A percentile compares a stretch with the other conserved stretches of the same genome.
phyloP scores from a whole-genome alignment of 352 stramenopile genomes.

The Pythium rhizo-oryzae region DNA sequence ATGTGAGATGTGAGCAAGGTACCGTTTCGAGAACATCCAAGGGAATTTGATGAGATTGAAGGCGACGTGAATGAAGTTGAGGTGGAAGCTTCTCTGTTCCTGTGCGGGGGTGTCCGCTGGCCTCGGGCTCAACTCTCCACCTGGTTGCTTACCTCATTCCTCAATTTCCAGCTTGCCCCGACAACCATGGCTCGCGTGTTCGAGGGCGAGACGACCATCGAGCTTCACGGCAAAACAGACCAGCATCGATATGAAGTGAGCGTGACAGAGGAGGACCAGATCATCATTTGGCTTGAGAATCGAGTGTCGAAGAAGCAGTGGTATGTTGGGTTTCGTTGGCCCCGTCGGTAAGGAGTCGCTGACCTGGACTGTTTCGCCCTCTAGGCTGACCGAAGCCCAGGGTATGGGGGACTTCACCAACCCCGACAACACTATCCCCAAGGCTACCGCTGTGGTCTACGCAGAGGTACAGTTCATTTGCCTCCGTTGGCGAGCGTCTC shows the following conservation, averaged over 20 bases:
- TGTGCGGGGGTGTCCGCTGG: no score
- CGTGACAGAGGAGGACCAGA: constrained; percentile 11
- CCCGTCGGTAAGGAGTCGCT: no score
- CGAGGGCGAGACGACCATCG: background rate
- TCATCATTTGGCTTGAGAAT: constrained; percentile 25
- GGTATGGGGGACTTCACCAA: background rate
- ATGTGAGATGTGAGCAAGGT: no score
- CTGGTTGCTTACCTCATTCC: no score
- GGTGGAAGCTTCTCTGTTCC: no score
- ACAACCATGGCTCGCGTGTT: constrained; percentile 8
- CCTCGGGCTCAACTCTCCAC: no score
- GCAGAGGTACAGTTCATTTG: background rate
- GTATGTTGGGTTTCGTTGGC: background rate
- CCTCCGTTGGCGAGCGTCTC: background rate
- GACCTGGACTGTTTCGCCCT: background rate
- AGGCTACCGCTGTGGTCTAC: background rate
- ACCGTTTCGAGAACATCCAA: no score
- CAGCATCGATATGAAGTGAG: constrained; percentile 17
- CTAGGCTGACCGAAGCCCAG: constrained; percentile 5
- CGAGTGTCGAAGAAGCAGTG: constrained; percentile 17
- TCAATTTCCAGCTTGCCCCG: no score
- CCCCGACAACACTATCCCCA: constrained; percentile 2
- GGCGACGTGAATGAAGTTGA: no score
- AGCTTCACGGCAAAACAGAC: constrained; percentile 1
- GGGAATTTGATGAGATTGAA: no score